Evolutionary conservation across 148 eudicot genomes (phyloP).

Genomic region (Persicaria tinctoria): DNA sequence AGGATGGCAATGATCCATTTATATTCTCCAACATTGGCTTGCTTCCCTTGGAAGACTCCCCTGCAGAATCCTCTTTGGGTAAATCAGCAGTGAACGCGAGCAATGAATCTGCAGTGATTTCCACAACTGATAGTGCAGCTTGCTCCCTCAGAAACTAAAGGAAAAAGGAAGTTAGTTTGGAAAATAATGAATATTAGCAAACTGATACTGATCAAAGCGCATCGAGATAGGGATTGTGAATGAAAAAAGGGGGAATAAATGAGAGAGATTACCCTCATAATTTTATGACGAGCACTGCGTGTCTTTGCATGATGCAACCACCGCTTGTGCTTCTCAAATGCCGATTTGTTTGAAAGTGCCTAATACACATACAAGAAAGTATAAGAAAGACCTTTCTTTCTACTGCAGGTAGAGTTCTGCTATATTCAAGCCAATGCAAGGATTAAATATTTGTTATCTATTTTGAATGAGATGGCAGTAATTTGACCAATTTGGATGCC

Average conservation of each 20-base stretch:
- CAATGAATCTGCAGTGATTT: conserved; percentile 57
- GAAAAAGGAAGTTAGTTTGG: neutral
- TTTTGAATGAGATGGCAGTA: neutral
- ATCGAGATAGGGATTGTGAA: neutral
- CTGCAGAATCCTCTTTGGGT: conserved; percentile 26
- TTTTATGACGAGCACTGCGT: conserved; percentile 92
- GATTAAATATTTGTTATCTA: neutral
- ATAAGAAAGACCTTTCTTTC: neutral
- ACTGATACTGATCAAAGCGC: neutral
- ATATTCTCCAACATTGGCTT: conserved; percentile 45
- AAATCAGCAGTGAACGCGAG: conserved; percentile 43
- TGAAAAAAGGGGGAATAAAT: neutral
- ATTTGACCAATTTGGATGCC: neutral
- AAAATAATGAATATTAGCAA: neutral
- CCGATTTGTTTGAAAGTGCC: conserved; percentile 88
- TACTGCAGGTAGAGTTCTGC: neutral
- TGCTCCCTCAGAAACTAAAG: conserved; percentile 82
- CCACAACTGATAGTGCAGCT: conserved; percentile 59
- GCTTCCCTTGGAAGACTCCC: conserved; percentile 30
- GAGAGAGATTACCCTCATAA: conserved; percentile 59
- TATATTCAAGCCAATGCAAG: neutral
- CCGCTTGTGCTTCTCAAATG: conserved; percentile 80
- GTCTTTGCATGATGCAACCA: conserved; percentile 97
- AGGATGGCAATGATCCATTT: conserved; percentile 34
- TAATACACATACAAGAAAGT: conserved; percentile 16